phyloP scores from a whole-genome alignment of 2,329 filamentous ascomycete genomes.

The Chrysoporthe austroafricana region DNA sequence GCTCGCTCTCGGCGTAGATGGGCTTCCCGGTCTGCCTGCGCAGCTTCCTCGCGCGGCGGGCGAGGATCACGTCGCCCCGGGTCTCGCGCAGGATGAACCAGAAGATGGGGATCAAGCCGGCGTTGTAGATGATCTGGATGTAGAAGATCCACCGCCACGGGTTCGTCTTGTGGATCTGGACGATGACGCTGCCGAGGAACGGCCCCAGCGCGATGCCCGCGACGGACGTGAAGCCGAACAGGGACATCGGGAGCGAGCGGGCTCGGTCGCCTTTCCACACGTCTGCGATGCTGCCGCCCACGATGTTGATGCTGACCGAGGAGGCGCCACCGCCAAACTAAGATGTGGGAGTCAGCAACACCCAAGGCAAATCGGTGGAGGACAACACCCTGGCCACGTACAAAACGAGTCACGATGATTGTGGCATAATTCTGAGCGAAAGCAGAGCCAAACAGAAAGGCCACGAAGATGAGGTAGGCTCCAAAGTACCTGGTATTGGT shows the following conservation, averaged over 20 bases:
- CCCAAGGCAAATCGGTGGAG: background rate
- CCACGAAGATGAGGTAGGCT: slow-evolving; percentile 25
- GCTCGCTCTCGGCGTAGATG: slow-evolving; percentile 16
- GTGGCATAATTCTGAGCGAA: slow-evolving; percentile 25
- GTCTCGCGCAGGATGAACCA: slow-evolving; percentile 67
- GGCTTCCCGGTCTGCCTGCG: slow-evolving; percentile 46
- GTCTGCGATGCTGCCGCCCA: slow-evolving; percentile 24
- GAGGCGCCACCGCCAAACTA: slow-evolving; percentile 25
- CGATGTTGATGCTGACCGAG: slow-evolving; percentile 26
- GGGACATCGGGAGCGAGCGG: slow-evolving; percentile 25
- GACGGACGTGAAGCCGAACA: slow-evolving; percentile 26
- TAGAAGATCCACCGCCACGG: slow-evolving; percentile 64
- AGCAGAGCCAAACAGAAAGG: slow-evolving; percentile 24
- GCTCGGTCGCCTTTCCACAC: slow-evolving; percentile 27
- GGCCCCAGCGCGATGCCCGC: slow-evolving; percentile 24
- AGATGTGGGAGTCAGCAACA: background rate
- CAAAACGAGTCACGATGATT: slow-evolving; percentile 21
- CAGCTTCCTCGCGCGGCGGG: slow-evolving; percentile 59
- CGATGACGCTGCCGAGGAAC: slow-evolving; percentile 23
- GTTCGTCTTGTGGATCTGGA: slow-evolving; percentile 19
- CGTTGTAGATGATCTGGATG: slow-evolving; percentile 48
- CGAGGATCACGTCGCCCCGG: slow-evolving; percentile 67
- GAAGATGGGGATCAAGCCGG: slow-evolving; percentile 55
- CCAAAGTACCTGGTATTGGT: slow-evolving; percentile 15
- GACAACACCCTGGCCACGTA: slow-evolving; percentile 1